Base-by-base conservation (phyloP, 139 green algal genomes). In the Coelastrella sp. region DNA sequence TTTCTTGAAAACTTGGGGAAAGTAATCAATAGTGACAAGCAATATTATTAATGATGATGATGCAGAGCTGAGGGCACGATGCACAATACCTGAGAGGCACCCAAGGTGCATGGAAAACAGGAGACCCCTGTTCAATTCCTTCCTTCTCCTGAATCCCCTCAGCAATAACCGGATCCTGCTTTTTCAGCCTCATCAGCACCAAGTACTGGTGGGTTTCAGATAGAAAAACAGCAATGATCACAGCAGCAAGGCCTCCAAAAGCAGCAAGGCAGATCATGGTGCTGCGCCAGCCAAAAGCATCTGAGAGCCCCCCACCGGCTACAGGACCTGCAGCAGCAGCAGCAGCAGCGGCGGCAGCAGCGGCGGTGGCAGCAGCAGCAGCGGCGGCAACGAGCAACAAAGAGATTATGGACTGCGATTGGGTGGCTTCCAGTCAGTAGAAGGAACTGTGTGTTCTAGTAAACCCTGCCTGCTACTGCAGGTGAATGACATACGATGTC, bases 231-330 rank as follows among this genome's bases (percentile, higher is more conserved):
- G 58, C 56, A 35, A 56, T 10, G 17, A 65, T 11, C 63, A 81
- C n/a, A 57, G 24, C 15, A 4, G 60, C 65, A 24, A 81, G 84
- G 49, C 57, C 74, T 24, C 27, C 56, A 24, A 81, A 57, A 4
- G 17, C 84, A n/a, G 84, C 68, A 27, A 78, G 81, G 15, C 56
- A 25, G 17, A 60, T 60, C 57, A 90, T 20, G 12, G 68, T 58
- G 85, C 85, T 90, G 59, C 85, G 73, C 85, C 85, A 90, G 19
- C 63, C 70, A 25, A 84, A 90, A 10, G 73, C 73, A 27, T 84
- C 20, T 8, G 74, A 74, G n/a, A 90, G 59, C 6, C 20, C 85
- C 24, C 85, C 85, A 61, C 85, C 85, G 7, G 78, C 27, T 19
- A 89, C 57, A n/a, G 84, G 84, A 49, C 35, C 35, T 49, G 35